Percentiles rank a stretch among this genome's conserved stretches.
Conservation (phyloP, 1,284 basidiomycete species). For the Ustilago crameri region DNA sequence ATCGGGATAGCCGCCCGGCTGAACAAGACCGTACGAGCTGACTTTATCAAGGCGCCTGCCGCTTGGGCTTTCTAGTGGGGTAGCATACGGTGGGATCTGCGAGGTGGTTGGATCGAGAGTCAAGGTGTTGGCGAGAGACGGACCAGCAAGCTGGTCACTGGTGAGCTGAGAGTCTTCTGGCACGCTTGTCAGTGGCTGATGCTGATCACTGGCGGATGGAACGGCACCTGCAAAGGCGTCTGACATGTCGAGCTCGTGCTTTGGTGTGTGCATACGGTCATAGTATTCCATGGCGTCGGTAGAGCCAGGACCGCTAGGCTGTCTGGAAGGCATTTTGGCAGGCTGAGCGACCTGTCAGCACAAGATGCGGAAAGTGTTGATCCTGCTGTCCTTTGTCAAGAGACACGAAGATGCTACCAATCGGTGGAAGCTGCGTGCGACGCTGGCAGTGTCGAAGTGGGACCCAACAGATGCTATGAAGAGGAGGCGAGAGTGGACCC, state of each 20-base stretch:
- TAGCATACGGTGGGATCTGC: conserved; percentile 8
- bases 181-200: conserved; percentile 45
- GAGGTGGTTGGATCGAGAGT: conserved; percentile 13
- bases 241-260: conserved; percentile 40
- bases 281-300: conserved; percentile 57
- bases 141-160: conserved; percentile 13
- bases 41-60: conserved; percentile 24
- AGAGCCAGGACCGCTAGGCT: conserved; percentile 52
- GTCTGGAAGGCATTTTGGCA: conserved; percentile 34
- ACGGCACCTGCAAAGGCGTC: conserved; percentile 21
- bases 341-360: neutral
- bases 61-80: conserved; percentile 13
- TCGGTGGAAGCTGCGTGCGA: too few relatives aligned
- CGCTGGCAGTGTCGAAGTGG: neutral
- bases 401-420: too few relatives aligned
- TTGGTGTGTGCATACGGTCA: conserved; percentile 51
- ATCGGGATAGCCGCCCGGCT: conserved; percentile 37
- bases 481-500: neutral
- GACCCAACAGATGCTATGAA: neutral
- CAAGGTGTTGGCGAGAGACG: conserved; percentile 9
- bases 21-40: conserved; percentile 40
- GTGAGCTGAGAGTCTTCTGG: conserved; percentile 55
- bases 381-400: neutral
- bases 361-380: neutral
- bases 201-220: conserved; percentile 21